phyloP scores from a whole-genome alignment of 2,329 filamentous ascomycete genomes.

The Pyrenophora teres region DNA sequence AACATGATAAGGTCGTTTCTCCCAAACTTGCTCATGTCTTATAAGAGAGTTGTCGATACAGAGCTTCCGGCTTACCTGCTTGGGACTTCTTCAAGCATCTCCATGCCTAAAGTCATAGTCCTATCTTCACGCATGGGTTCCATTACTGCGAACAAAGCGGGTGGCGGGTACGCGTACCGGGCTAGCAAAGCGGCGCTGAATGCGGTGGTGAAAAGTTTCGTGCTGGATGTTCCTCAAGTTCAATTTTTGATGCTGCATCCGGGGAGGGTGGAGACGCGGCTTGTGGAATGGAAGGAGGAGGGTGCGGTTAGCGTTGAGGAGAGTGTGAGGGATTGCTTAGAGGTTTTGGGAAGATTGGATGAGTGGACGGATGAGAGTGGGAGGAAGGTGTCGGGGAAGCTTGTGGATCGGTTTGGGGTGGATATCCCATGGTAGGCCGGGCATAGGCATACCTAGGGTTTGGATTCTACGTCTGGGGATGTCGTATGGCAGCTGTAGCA shows the following conservation, averaged over 20 bases:
- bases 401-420: slow-evolving; percentile 52
- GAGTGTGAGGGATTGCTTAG: slow-evolving; percentile 48
- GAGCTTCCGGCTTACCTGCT: no score
- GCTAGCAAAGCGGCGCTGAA: slow-evolving; percentile 55
- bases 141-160: slow-evolving; percentile 46
- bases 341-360: slow-evolving; percentile 42
- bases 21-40: slow-evolving; percentile 35
- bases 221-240: slow-evolving; percentile 51
- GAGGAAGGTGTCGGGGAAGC: slow-evolving; percentile 43
- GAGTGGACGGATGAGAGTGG: slow-evolving; percentile 11
- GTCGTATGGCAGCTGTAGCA: no score
- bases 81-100: slow-evolving; percentile 27
- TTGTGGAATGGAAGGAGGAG: slow-evolving; percentile 53
- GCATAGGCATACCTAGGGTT: no score
- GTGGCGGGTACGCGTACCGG: slow-evolving; percentile 54
- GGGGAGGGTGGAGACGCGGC: slow-evolving; percentile 52
- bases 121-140: slow-evolving; percentile 55
- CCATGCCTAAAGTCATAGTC: slow-evolving; percentile 46
- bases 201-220: slow-evolving; percentile 52
- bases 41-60: background rate
- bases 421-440: slow-evolving; percentile 48
- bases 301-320: slow-evolving; percentile 51
- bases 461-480: no score
- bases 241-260: slow-evolving; percentile 52
- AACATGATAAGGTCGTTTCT: slow-evolving; percentile 46